Conservation (phyloP, 495 filamentous ascomycete species). For the Trypethelium eluteriae region DNA sequence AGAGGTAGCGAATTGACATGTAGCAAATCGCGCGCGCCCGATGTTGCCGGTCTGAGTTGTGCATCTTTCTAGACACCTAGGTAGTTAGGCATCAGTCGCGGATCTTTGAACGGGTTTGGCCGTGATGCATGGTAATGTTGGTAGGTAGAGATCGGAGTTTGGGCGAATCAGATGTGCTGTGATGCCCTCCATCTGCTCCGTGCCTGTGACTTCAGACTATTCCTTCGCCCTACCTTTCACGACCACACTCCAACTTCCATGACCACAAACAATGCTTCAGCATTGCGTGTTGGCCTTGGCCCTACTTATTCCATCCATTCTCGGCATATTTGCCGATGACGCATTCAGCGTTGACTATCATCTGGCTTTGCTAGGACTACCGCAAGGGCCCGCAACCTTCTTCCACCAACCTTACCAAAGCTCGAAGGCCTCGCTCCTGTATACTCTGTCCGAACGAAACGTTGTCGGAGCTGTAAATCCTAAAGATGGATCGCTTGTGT, state of each 20-base stretch:
- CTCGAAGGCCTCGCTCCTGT: slow-evolving; percentile 82
- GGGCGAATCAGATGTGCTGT: not conserved
- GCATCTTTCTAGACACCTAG: not conserved
- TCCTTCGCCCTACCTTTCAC: not conserved
- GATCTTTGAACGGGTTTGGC: not conserved
- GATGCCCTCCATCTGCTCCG: not conserved
- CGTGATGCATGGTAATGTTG: not conserved
- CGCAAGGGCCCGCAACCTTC: slow-evolving; percentile 77
- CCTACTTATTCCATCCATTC: slow-evolving; percentile 30
- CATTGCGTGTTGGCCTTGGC: slow-evolving; percentile 12
- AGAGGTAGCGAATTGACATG: not conserved
- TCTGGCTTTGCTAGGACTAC: slow-evolving; percentile 75
- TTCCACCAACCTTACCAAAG: slow-evolving; percentile 77
- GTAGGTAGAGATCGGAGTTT: no score
- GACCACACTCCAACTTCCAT: not conserved
- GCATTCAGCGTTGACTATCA: slow-evolving; percentile 91
- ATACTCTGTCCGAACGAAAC: slow-evolving; percentile 74
- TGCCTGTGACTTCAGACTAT: not conserved
- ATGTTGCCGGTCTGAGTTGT: not conserved
- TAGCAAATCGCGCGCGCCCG: not conserved
- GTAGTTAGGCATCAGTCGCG: not conserved
- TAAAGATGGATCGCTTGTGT: slow-evolving; percentile 71
- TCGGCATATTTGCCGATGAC: slow-evolving; percentile 81
- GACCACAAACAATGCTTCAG: slow-evolving; percentile 4
- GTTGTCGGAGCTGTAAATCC: slow-evolving; percentile 86